Evolutionary conservation across 768 basidiomycete genomes (phyloP), one percentile per base, ranked within the genome.

Genomic region (Agaricus sinodeliciosus): DNA sequence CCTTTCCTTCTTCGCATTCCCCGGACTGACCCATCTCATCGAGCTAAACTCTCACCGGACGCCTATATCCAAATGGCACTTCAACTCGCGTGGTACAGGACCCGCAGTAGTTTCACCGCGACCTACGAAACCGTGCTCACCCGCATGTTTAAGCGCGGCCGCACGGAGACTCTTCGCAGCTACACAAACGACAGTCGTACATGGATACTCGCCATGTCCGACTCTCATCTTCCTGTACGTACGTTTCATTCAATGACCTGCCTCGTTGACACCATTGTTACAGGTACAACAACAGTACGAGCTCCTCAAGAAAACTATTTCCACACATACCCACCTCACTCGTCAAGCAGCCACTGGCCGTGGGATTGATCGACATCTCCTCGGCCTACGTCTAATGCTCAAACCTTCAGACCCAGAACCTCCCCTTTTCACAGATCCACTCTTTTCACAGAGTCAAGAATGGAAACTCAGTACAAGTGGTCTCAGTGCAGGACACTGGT

Each of bases 61-160:
- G 88, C 88, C 1, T 96, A 81, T 68, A 78, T 95, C 45, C 94
- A 97, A 64, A 87, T 95, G 79, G 89, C 83, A 0, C 74, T 96
- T 16, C 94, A 97, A 63, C 78, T 96, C 9, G 94, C 93, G 3
- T 96, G 88, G 85, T 90, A 87, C 70, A 80, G 79, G 63, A 81
- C 83, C 18, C 87, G 84, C 43, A 82, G 81, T 9, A 69, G 74
- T 54, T 85, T 90, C 60, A 90, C 90, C 3, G 90, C 94, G 1
- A 92, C 90, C 6, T 96, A 97, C 65, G 94, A 97, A 68, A 96
- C 94, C 0, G 90, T 85, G 0, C 77, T 94, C 28, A 95, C 94
- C 1, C 80, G 92, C 22, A 77, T 88, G 66, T 94, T 94, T 71
- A 73, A 85, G 55, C 82, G 85, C 57, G 94, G 92, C 13, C 80